Evolutionary conservation across 2,329 filamentous ascomycete genomes (phyloP).

Genomic region (Paracoccidioides brasiliensis): DNA sequence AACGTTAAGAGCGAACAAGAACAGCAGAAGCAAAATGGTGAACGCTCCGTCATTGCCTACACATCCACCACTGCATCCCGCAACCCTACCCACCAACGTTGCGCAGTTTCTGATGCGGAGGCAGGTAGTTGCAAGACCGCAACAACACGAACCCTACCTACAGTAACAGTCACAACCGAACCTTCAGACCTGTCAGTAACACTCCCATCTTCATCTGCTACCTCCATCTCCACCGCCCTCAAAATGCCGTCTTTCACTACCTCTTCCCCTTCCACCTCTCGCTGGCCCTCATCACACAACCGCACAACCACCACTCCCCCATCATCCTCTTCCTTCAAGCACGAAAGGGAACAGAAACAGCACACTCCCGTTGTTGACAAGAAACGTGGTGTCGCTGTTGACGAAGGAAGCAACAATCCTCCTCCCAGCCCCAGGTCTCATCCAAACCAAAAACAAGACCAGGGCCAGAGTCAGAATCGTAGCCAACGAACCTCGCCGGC

Average conservation of each 20-base stretch:
- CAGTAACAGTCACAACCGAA: neutral
- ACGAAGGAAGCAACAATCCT: slow-evolving; percentile 34
- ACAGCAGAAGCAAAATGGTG: slow-evolving; percentile 13
- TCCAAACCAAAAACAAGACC: slow-evolving; percentile 28
- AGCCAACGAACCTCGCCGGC: slow-evolving; percentile 3
- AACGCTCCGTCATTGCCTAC: slow-evolving; percentile 17
- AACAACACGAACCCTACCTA: neutral
- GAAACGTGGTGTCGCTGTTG: slow-evolving; percentile 20
- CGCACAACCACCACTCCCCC: slow-evolving; percentile 9
- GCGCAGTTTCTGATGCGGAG: neutral
- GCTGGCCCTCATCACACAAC: slow-evolving; percentile 7
- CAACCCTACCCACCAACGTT: slow-evolving; percentile 33
- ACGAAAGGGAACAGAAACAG: slow-evolving; percentile 13
- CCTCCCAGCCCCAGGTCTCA: slow-evolving; percentile 26
- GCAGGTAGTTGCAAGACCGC: slow-evolving; percentile 6
- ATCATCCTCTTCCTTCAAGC: slow-evolving; percentile 9
- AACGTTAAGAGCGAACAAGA: slow-evolving; percentile 7
- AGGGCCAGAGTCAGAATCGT: too few species aligned
- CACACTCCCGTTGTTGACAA: slow-evolving; percentile 24
- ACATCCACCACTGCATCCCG: slow-evolving; percentile 31
- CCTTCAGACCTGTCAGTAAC: slow-evolving; percentile 3
- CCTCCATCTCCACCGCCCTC: slow-evolving; percentile 9
- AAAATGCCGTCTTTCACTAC: slow-evolving; percentile 1
- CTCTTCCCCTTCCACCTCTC: neutral
- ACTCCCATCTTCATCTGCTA: slow-evolving; percentile 1